A percentile compares a stretch with the other conserved stretches of the same genome.
Conservation (phyloP, 352 stramenopile genomes). For the Phytophthora rubi region DNA sequence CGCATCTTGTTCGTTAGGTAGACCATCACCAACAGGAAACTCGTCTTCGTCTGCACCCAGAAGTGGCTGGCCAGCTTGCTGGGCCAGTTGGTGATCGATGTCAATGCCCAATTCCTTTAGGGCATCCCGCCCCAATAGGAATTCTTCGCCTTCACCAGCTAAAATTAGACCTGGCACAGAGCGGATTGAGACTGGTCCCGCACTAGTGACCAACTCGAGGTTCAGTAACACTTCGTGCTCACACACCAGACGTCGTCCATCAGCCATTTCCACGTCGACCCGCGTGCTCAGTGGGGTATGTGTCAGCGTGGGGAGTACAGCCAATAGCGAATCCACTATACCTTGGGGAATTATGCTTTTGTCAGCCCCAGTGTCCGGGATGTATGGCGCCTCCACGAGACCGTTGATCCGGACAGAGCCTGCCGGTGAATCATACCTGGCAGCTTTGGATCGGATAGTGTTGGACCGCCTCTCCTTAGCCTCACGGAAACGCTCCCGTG, state of each 20-base stretch:
- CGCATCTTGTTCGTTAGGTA: neutral
- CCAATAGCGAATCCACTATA: neutral
- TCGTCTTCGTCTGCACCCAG: constrained; percentile 1
- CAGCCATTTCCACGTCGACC: neutral
- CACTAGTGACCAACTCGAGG: neutral
- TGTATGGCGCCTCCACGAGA: neutral
- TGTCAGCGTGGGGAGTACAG: constrained; percentile 1
- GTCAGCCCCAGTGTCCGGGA: neutral
- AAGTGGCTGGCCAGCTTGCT: neutral
- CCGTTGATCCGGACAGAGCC: neutral
- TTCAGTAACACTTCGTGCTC: neutral
- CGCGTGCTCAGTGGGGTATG: neutral
- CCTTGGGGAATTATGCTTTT: neutral
- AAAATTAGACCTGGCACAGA: neutral
- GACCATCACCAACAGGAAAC: constrained; percentile 9
- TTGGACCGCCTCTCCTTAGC: neutral
- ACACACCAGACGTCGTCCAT: constrained; percentile 2
- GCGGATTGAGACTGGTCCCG: neutral
- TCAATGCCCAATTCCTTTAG: constrained; percentile 8
- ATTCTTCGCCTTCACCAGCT: neutral
- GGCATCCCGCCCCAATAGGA: constrained; percentile 6
- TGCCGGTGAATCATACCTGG: neutral
- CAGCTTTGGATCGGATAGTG: constrained; percentile 1
- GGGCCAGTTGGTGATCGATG: constrained; percentile 7
- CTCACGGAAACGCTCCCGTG: neutral